Evolutionary conservation across 2,329 filamentous ascomycete genomes (phyloP), one percentile per base, ranked within the genome.

Genomic region (Trichoderma arundinaceum): DNA sequence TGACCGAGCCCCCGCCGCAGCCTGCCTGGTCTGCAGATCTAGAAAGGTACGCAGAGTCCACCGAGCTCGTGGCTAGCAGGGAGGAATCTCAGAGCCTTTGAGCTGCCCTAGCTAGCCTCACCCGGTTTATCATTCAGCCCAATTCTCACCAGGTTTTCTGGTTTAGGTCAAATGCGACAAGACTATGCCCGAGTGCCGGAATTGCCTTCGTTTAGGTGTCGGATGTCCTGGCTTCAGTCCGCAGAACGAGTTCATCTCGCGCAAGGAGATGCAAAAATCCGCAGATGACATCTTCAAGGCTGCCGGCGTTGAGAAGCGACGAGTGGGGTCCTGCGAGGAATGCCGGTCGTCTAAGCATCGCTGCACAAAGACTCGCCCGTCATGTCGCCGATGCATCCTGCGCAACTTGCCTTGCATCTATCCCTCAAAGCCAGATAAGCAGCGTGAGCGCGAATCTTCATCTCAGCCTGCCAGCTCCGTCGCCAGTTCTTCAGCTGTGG

Each of bases 231-330:
- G 71, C 41, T 75, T 73, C 54, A 66, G 70, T 41, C 64, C 57
- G 7, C 64, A 69, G 32, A 68, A 58, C 46, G 66, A 67, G 38
- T 66, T 67, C 43, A 69, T 70, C 32, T 70, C 72, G 7, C 65
- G 70, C 38, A 68, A 67, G 8, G 69, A 72, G 57, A 66, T 72
- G 13, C 67, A 70, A 41, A 68, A 71, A 51, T 69, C 69, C 4
- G 69, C 72, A 44, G 69, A 73, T 32, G 68, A 70, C 65, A 74
- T 75, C 60, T 75, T 74, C 65, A 67, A 66, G 19, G 70, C 68
- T 8, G 64, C 73, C 6, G 72, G 72, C 39, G 68, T 75, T 33
- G 71, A 74, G 58, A 75, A 71, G 65, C 69, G 73, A 10, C 67
- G 69, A 15, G 68, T 74, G 19, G 71, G 72, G 10, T 73, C 73